These are phyloP conservation scores for Diaporthe humulicola DNA, from an alignment of 2,329 filamentous ascomycete species.

Conservation along the genomic window DNA sequence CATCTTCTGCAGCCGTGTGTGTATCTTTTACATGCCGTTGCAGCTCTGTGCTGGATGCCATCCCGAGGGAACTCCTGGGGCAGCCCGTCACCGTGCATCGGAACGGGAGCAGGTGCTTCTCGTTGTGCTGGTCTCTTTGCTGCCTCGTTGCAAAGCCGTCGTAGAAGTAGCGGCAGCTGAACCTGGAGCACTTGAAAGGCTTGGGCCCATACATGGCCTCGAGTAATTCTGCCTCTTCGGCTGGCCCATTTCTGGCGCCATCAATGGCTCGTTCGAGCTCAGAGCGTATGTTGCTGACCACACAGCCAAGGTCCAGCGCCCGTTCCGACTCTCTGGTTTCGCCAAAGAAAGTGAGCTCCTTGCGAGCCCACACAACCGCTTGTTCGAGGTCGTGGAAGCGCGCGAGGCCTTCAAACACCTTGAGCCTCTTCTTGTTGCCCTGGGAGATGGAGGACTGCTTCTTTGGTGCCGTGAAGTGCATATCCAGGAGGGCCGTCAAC, in stretches of 20 bases:
- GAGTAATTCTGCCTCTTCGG: slow-evolving; percentile 40
- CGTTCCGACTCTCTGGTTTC: slow-evolving; percentile 3
- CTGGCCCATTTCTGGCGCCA: not conserved
- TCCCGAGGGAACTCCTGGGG: not conserved
- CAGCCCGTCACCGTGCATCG: slow-evolving; percentile 45
- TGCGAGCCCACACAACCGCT: not conserved
- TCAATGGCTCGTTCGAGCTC: slow-evolving; percentile 21
- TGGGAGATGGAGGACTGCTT: not conserved
- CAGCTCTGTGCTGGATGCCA: not conserved
- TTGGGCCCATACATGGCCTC: slow-evolving; percentile 50
- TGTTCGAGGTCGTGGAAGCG: slow-evolving; percentile 17
- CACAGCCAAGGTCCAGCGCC: not conserved
- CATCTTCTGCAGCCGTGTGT: not conserved
- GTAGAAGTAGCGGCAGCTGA: slow-evolving; percentile 56
- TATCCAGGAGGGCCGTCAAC: not conserved
- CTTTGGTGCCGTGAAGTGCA: not conserved
- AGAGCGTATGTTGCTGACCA: slow-evolving; percentile 18
- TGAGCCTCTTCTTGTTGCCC: slow-evolving; percentile 7
- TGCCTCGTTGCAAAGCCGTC: slow-evolving; percentile 52
- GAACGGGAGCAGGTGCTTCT: slow-evolving; percentile 52
- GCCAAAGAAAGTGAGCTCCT: slow-evolving; percentile 4
- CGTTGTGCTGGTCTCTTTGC: slow-evolving; percentile 50
- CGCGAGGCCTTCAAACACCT: not conserved
- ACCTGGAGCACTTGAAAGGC: slow-evolving; percentile 53
- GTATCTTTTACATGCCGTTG: not conserved